Percentiles rank a stretch among this genome's conserved stretches.
Conservation (phyloP, 2,329 filamentous ascomycete genomes). For the Aotearoamyces nothofagi region DNA sequence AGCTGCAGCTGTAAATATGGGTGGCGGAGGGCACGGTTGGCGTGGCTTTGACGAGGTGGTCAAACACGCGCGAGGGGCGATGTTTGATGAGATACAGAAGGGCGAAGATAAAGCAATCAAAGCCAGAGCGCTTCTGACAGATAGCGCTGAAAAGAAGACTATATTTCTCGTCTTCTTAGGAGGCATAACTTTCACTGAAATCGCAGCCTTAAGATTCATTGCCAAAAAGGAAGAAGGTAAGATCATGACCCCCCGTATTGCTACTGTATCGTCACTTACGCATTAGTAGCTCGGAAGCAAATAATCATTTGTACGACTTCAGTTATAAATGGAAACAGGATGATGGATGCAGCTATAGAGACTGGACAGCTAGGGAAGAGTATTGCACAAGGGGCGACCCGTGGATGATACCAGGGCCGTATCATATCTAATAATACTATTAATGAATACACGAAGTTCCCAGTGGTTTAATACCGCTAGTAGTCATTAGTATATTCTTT, state of each 20-base stretch:
- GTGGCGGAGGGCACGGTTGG: constrained; percentile 62
- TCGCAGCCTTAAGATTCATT: constrained; percentile 84
- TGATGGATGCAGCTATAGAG: constrained; percentile 78
- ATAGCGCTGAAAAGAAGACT: constrained; percentile 61
- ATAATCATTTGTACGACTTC: constrained; percentile 89
- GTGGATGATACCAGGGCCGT: too few species aligned
- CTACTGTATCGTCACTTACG: constrained; percentile 5
- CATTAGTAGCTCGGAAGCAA: constrained; percentile 47
- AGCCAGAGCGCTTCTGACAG: constrained; percentile 68
- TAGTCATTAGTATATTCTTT: too few species aligned
- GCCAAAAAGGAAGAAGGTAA: constrained; percentile 64
- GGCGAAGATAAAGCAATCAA: constrained; percentile 87
- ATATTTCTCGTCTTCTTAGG: constrained; percentile 95
- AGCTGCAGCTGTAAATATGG: constrained; percentile 30
- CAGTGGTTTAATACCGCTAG: too few species aligned
- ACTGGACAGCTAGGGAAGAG: constrained; percentile 39
- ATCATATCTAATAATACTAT: too few species aligned
- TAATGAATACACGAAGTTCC: too few species aligned
- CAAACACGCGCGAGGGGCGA: constrained; percentile 74
- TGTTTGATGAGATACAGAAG: constrained; percentile 84
- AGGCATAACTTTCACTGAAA: constrained; percentile 93
- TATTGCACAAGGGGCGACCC: too few species aligned
- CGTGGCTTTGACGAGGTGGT: constrained; percentile 85
- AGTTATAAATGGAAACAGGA: constrained; percentile 74
- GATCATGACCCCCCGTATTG: constrained; percentile 1